Evolutionary conservation across 1,284 basidiomycete genomes (phyloP).

Genomic region (Sporisorium graminicola): DNA sequence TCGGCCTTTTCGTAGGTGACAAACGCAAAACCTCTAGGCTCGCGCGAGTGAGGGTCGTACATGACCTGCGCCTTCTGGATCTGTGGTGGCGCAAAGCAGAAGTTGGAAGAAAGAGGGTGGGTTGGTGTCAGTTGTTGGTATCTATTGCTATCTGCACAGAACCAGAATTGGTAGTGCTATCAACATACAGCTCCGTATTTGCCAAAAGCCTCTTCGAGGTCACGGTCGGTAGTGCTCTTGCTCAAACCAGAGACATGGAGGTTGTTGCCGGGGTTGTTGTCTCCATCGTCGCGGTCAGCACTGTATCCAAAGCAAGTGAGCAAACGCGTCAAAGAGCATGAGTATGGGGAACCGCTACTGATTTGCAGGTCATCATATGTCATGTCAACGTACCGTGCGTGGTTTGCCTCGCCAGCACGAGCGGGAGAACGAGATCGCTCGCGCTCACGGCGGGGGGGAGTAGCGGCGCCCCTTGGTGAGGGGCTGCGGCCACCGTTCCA

Average conservation of each 20-base stretch:
- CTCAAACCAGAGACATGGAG: slow-evolving; percentile 92
- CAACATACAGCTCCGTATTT: slow-evolving; percentile 90
- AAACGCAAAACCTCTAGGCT: slow-evolving; percentile 97
- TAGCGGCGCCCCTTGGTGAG: slow-evolving; percentile 48
- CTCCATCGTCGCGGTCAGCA: slow-evolving; percentile 70
- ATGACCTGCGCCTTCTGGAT: slow-evolving; percentile 85
- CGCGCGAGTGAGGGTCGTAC: slow-evolving; percentile 95
- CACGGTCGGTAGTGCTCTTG: slow-evolving; percentile 82
- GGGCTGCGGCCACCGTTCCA: slow-evolving; percentile 51
- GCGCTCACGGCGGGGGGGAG: slow-evolving; percentile 57
- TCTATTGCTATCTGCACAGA: too few relatives aligned
- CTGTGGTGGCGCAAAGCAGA: slow-evolving; percentile 56
- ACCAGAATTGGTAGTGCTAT: too few relatives aligned
- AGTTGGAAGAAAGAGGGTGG: background rate
- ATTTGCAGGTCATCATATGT: too few relatives aligned
- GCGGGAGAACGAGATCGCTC: slow-evolving; percentile 49
- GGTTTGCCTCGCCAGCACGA: slow-evolving; percentile 39
- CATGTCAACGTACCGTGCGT: slow-evolving; percentile 46
- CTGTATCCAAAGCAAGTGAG: background rate
- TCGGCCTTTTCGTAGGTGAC: slow-evolving; percentile 90
- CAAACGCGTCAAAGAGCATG: background rate
- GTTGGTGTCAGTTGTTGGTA: slow-evolving; percentile 9
- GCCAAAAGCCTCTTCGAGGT: slow-evolving; percentile 87
- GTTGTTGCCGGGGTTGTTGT: slow-evolving; percentile 90
- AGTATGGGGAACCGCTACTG: background rate